Base-by-base conservation (phyloP, 495 filamentous ascomycete genomes). In the Annulohypoxylon stygium region DNA sequence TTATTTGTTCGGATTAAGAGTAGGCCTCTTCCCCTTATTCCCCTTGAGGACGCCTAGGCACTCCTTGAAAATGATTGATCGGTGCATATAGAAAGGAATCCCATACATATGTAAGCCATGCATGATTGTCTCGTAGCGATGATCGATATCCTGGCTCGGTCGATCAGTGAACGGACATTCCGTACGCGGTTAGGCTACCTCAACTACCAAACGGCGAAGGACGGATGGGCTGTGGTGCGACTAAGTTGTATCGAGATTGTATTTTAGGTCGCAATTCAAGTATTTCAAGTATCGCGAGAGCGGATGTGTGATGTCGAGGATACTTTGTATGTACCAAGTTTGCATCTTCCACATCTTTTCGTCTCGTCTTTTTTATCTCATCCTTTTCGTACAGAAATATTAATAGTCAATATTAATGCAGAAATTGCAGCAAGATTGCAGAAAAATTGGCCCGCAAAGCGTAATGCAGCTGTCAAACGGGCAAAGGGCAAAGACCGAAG, bases 131-230 rank as follows among this genome's bases (percentile, higher is more conserved):
- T 57, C 50, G 62, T 65, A 34, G 71, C 36, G 72, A 55, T 75
- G 72, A 75, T 70, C 72, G 50, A 61, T 70, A 70, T 70, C 67
- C 72, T 67, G 59, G 72, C 53, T 75, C 51, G 67, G 72, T 58
- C 53, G 59, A 61, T 67, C 51, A 48, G 30, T 37, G 59, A 61
- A 70, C 51, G 64, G 72, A 75, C 72, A 75, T 75, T 57, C 72
- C 72, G 54, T 71, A 75, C 57, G 33, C 43, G 67, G 72, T 70
- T 75, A 75, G 72, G 51, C 67, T 67, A 60, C 62, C 9, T 60
- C 36, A 25, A 50, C 59, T 41, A 45, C 39, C 39, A 43, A 43
- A 43, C 39, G 39, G 39, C 26, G 62, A 43, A 57, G 39, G 64
- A 68, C 33, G 64, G 41, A 68, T 43, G 48, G 30, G 61, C 47